Evolutionary conservation across 176 grass and related monocot genomes (phyloP).

Genomic region (Bothriochloa decipiens): DNA sequence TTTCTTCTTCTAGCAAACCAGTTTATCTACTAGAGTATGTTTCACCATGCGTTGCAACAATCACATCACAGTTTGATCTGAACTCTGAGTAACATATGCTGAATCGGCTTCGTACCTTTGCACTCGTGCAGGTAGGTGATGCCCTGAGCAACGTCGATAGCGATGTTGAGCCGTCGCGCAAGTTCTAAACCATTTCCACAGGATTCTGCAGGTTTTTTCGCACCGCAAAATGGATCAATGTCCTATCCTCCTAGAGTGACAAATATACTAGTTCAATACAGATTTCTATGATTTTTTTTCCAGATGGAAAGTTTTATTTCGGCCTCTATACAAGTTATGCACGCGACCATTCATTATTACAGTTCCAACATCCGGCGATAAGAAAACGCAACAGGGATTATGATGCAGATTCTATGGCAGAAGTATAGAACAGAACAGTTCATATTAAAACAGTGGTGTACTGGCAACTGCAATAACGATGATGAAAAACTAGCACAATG

Average conservation of each 20-base stretch:
- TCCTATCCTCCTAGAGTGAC: background rate
- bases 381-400: background rate
- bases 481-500: background rate
- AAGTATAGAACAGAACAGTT: background rate
- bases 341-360: background rate
- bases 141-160: slow-evolving; percentile 46
- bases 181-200: slow-evolving; percentile 52
- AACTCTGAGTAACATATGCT: no score
- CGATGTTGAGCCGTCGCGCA: slow-evolving; percentile 51
- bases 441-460: background rate
- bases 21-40: no score
- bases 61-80: no score
- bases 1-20: background rate
- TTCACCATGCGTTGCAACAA: no score
- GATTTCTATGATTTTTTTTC: no score
- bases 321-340: no score
- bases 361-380: background rate
- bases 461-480: background rate
- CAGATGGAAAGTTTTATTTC: no score
- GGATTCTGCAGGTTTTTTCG: slow-evolving; percentile 35
- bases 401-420: background rate
- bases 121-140: slow-evolving; percentile 55
- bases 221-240: background rate
- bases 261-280: background rate
- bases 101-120: slow-evolving; percentile 30